These are phyloP conservation scores for Simplicillium sp. DNA, from an alignment of 2,329 filamentous ascomycete species.

Conservation along the genomic window DNA sequence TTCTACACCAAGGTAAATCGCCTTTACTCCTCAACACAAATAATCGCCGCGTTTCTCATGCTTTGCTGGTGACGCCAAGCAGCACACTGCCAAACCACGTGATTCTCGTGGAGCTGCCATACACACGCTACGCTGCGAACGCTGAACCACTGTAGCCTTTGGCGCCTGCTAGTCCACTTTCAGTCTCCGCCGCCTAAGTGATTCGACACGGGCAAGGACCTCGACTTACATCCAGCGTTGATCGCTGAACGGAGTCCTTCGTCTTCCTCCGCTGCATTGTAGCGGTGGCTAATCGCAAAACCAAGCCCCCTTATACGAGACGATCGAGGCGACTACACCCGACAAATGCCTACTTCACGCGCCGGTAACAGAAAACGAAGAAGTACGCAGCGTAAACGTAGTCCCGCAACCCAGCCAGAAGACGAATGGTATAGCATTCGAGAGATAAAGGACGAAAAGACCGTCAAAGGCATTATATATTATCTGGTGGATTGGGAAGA, in stretches of 20 bases:
- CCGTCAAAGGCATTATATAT: slow-evolving; percentile 13
- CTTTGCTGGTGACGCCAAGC: background rate
- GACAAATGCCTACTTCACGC: background rate
- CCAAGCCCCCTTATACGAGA: too few species aligned
- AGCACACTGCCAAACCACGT: slow-evolving; percentile 6
- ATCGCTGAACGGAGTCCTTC: slow-evolving; percentile 16
- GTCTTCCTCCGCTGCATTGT: slow-evolving; percentile 10
- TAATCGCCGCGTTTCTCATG: too few species aligned
- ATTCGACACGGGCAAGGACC: slow-evolving; percentile 11
- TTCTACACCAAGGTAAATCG: background rate
- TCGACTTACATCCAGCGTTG: slow-evolving; percentile 22
- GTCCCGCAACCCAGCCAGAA: background rate
- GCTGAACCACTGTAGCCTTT: background rate
- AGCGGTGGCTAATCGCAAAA: background rate
- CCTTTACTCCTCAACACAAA: too few species aligned
- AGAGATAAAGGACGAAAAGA: slow-evolving; percentile 24
- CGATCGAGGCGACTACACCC: too few species aligned
- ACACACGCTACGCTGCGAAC: background rate
- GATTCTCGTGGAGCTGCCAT: slow-evolving; percentile 5
- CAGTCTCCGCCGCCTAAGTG: background rate
- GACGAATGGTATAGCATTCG: slow-evolving; percentile 23
- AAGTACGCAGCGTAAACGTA: slow-evolving; percentile 7
- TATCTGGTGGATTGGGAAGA: slow-evolving; percentile 30
- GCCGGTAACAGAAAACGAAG: slow-evolving; percentile 1
- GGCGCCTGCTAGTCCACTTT: background rate